Evolutionary conservation across 2,329 filamentous ascomycete species (phyloP), one percentile per base, ranked within the genome.

Genomic region (Hypoxylon sp.): DNA sequence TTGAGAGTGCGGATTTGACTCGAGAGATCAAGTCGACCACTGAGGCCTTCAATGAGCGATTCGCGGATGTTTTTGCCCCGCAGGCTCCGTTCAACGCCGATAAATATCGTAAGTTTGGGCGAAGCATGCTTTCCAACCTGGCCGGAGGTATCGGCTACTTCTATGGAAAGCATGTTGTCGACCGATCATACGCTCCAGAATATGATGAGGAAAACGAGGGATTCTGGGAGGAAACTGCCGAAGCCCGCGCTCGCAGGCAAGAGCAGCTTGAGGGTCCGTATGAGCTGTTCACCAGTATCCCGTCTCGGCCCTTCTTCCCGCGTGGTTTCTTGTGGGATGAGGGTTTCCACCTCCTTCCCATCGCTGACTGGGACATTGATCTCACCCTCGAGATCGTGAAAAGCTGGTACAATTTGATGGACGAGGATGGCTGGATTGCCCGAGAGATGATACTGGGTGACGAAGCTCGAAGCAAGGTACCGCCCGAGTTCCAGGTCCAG

Each of bases 261-360:
- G 89, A 93, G 69, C 83, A 88, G 64, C 79, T 90, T 0, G 93
- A 96, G 74, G 93, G 93, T 0, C 93, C 95, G 1, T 92, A 90
- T 57, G 93, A 97, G 77, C 86, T 99, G 2, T 98, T 94, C 77
- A 96, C 94, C 5, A 93, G 90, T 72, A 90, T 98, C 60, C 96
- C 96, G 0, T 98, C 95, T 7, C 85, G 96, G 3, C 92, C 96
- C 0, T 99, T 99, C 82, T 99, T 99, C 80, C 96, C 96, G 1
- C 87, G 96, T 65, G 96, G 96, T 0, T 99, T 99, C 77, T 84
- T 98, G 3, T 99, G 96, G 96, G 96, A 99, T 73, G 96, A 99
- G 78, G 96, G 96, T 0, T 99, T 98, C 80, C 96, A 99, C 75
- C 83, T 99, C 33, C 83, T 97, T 49, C 94, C 94, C 1, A 90